These are phyloP conservation scores for Phaeosphaeriaceae sp. DNA, from an alignment of 2,329 filamentous ascomycete species.

Conservation along the genomic window DNA sequence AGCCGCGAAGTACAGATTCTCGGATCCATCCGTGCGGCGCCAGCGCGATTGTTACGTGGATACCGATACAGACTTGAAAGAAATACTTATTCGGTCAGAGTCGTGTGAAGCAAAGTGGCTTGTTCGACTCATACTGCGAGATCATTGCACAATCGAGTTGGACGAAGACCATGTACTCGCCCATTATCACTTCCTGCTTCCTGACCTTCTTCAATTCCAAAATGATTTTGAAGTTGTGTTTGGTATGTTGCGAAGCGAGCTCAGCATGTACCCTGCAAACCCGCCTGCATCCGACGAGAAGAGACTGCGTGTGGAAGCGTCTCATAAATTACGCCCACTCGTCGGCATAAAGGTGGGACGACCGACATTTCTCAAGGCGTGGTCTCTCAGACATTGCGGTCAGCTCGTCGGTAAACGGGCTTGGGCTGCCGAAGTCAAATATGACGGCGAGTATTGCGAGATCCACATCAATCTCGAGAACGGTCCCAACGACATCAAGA, in stretches of 20 bases:
- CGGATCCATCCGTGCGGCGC: slow-evolving; percentile 61
- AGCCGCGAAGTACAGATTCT: slow-evolving; percentile 75
- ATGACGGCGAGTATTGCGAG: slow-evolving; percentile 89
- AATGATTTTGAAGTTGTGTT: slow-evolving; percentile 71
- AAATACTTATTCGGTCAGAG: slow-evolving; percentile 54
- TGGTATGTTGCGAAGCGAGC: slow-evolving; percentile 58
- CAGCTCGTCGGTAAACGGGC: slow-evolving; percentile 66
- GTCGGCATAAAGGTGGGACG: slow-evolving; percentile 57
- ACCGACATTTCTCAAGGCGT: slow-evolving; percentile 55
- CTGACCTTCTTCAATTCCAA: slow-evolving; percentile 73
- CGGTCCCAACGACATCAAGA: slow-evolving; percentile 67
- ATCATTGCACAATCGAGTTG: slow-evolving; percentile 72
- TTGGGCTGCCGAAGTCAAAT: slow-evolving; percentile 81
- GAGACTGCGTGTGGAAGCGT: slow-evolving; percentile 48
- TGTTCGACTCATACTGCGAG: slow-evolving; percentile 80
- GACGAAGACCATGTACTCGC: slow-evolving; percentile 65
- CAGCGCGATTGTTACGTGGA: slow-evolving; percentile 26
- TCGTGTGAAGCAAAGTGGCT: slow-evolving; percentile 87
- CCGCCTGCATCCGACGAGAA: slow-evolving; percentile 44
- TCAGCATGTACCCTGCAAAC: slow-evolving; percentile 47
- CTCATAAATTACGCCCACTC: slow-evolving; percentile 46
- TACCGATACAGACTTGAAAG: slow-evolving; percentile 34
- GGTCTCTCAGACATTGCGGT: slow-evolving; percentile 74
- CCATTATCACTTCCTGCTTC: slow-evolving; percentile 73
- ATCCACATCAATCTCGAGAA: slow-evolving; percentile 77